phyloP scores from a whole-genome alignment of 495 filamentous ascomycete genomes.

The Aspergillus kassunensis region DNA sequence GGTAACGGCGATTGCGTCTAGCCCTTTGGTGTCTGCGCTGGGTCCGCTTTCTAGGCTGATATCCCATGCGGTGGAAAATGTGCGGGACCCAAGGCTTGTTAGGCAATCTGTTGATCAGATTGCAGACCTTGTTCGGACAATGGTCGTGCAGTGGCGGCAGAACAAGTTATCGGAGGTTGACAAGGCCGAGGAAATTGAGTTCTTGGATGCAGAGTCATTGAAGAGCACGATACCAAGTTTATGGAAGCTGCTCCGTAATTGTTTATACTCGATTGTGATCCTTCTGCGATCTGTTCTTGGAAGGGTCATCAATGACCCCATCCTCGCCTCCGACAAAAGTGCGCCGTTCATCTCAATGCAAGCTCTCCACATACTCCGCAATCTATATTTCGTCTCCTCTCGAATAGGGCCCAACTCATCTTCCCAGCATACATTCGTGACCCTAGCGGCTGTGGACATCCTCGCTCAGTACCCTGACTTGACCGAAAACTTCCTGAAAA shows the following conservation, averaged over 20 bases:
- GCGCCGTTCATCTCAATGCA: constrained; percentile 73
- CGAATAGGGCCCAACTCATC: constrained; percentile 70
- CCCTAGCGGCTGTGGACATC: constrained; percentile 84
- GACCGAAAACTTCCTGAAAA: constrained; percentile 65
- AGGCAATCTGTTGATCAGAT: constrained; percentile 68
- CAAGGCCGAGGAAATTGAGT: constrained; percentile 63
- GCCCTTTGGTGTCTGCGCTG: constrained; percentile 72
- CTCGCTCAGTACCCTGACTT: constrained; percentile 69
- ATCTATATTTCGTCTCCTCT: constrained; percentile 84
- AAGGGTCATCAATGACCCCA: constrained; percentile 55
- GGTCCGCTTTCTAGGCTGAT: constrained; percentile 75
- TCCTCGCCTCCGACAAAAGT: constrained; percentile 53
- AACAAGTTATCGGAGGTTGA: constrained; percentile 85
- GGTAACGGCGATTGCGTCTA: constrained; percentile 52
- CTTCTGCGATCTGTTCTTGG: constrained; percentile 69
- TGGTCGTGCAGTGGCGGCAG: constrained; percentile 78
- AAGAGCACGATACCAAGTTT: constrained; percentile 67
- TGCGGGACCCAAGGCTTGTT: constrained; percentile 55
- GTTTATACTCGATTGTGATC: constrained; percentile 75
- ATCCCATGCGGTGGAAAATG: constrained; percentile 67
- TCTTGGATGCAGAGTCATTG: constrained; percentile 66
- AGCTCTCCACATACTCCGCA: constrained; percentile 72
- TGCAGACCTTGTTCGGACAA: constrained; percentile 60
- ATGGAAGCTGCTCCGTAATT: constrained; percentile 78
- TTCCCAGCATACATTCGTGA: constrained; percentile 79